phyloP scores from a whole-genome alignment of 2,329 filamentous ascomycete species.

The Phialocephala sp. region DNA sequence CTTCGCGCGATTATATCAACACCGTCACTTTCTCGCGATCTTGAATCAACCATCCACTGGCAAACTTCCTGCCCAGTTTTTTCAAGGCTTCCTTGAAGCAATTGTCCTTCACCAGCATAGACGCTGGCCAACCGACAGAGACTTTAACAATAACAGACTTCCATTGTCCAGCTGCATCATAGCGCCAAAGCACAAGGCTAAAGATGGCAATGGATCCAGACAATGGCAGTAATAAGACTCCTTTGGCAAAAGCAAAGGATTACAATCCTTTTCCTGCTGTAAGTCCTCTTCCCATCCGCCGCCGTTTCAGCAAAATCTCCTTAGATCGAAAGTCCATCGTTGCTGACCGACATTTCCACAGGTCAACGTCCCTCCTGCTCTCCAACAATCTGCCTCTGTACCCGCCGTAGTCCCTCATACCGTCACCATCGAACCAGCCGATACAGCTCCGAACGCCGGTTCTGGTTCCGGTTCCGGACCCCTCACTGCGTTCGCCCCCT shows the following conservation, averaged over 20 bases:
- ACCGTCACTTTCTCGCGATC: no score
- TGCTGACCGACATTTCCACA: neutral
- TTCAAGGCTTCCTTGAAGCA: no score
- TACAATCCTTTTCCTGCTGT: neutral
- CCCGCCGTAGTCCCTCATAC: neutral
- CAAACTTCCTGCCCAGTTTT: no score
- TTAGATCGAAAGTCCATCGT: neutral
- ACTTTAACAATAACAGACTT: no score
- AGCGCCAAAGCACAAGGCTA: neutral
- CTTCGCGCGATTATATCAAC: no score
- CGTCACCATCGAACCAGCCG: neutral
- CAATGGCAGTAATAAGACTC: neutral
- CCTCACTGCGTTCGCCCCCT: neutral
- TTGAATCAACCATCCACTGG: no score
- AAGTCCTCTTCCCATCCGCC: neutral
- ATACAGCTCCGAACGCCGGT: neutral
- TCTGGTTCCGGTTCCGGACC: neutral
- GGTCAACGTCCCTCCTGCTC: neutral
- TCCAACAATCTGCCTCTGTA: neutral
- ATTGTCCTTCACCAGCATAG: no score
- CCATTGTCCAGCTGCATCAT: neutral
- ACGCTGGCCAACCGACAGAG: no score
- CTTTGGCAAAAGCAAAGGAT: no score
- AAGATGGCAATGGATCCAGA: neutral
- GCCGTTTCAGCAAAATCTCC: neutral